These are phyloP conservation scores for Incumbomyces delicatus DNA, from an alignment of 2,329 filamentous ascomycete genomes.

Conservation along the genomic window DNA sequence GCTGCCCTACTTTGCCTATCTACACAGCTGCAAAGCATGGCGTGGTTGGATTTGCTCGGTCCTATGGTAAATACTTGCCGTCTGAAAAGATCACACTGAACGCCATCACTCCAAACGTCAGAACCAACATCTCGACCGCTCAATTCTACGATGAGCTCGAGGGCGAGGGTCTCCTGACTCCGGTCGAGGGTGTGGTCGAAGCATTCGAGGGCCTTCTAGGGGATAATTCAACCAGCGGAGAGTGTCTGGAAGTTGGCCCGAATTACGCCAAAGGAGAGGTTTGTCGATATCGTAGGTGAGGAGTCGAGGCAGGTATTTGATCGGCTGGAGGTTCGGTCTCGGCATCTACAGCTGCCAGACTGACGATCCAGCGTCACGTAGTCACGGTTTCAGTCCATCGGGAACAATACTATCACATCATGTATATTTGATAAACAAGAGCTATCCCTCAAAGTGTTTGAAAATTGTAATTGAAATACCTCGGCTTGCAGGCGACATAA, in stretches of 20 bases:
- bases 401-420: too few relatives aligned
- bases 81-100: constrained; percentile 34
- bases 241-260: constrained; percentile 34
- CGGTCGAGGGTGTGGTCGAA: constrained; percentile 32
- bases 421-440: too few relatives aligned
- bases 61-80: constrained; percentile 33
- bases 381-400: too few relatives aligned
- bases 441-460: too few relatives aligned
- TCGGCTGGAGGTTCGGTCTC: constrained; percentile 10
- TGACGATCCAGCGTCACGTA: too few relatives aligned
- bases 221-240: constrained; percentile 26
- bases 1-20: constrained; percentile 27
- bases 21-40: constrained; percentile 33
- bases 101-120: constrained; percentile 33
- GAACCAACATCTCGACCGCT: constrained; percentile 30
- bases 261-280: constrained; percentile 18
- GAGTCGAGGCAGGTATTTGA: constrained; percentile 13
- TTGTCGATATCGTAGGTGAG: constrained; percentile 14
- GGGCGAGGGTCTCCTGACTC: constrained; percentile 26
- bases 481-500: too few relatives aligned
- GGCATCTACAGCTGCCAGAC: constrained; percentile 14
- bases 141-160: constrained; percentile 32
- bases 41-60: constrained; percentile 30
- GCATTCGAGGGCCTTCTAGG: constrained; percentile 32
- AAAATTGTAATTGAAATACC: too few relatives aligned